Base-by-base conservation (phyloP, 2,329 filamentous ascomycete genomes). In the Didymella glomerata region DNA sequence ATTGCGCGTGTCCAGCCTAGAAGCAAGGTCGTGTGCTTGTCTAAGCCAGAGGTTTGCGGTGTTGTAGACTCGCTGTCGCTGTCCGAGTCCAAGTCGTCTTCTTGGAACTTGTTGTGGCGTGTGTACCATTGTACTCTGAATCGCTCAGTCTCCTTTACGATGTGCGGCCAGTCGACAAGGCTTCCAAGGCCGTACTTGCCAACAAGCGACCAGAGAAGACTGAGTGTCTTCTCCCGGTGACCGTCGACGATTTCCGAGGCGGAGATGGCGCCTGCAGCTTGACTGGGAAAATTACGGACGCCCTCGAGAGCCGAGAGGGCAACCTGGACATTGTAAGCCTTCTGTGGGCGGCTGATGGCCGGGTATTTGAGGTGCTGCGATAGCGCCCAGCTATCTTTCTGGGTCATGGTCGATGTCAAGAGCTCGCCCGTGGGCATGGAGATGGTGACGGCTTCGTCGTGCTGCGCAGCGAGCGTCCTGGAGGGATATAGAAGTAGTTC, bases 161-260 rank as follows among this genome's bases (percentile, higher is more conserved):
- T 67, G 52, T 84, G 83, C 6, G 78, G 70, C 80, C 83, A 85
- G 64, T 88, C 82, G 2, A 89, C 77, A 0, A 89, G 77, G 7
- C 73, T 77, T 6, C 77, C 72, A 8, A 88, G 74, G 1, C 85
- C 85, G 76, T 83, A 85, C 71, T 81, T 82, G 40, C 83, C 83
- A 36, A 88, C 82, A 22, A 89, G 76, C 3, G 79, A 78, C 86
- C 86, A 88, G 5, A 90, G 77, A 10, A 89, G 76, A 5, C 81
- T 82, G 44, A 89, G 78, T 0, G 86, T 89, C 72, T 86, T 88
- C 67, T 89, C 86, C 9, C 87, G 82, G 65, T 88, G 85, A 2
- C 87, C 87, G 64, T 88, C 82, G 7, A 89, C 85, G 46, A 89
- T 83, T 54, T 89, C 85, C 38, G 85, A 82, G 0, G 86, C 80